phyloP scores from a whole-genome alignment of 208 protist species.

The Crithidia thermophila region DNA sequence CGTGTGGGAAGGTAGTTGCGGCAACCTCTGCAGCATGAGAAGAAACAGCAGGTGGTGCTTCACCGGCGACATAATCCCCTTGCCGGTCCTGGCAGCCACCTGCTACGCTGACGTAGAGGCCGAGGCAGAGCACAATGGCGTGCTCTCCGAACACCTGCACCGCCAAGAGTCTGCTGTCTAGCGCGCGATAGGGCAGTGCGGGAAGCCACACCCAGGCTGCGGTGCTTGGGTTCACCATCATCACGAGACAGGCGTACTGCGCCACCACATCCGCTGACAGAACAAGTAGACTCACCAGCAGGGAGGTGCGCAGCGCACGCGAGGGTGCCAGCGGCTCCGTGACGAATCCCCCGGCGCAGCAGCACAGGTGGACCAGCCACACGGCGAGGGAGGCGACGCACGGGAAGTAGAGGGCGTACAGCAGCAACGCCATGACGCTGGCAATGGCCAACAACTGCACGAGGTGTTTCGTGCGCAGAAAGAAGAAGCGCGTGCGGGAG shows the following conservation, averaged over 20 bases:
- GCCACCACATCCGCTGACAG: slow-evolving; percentile 8
- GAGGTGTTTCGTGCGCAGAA: not conserved
- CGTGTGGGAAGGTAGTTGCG: too few species aligned
- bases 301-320: not conserved
- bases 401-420: slow-evolving; percentile 29
- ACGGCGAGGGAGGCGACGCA: slow-evolving; percentile 22
- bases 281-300: not conserved
- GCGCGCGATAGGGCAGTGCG: slow-evolving; percentile 6
- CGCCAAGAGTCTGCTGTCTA: not conserved
- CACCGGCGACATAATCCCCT: too few species aligned
- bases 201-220: slow-evolving; percentile 15
- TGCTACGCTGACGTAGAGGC: slow-evolving; percentile 13
- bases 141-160: slow-evolving; percentile 21
- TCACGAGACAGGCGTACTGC: slow-evolving; percentile 9
- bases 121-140: slow-evolving; percentile 2
- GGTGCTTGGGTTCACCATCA: slow-evolving; percentile 13
- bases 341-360: slow-evolving; percentile 25
- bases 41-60: too few species aligned
- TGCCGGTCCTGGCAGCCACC: not conserved
- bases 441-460: slow-evolving; percentile 16
- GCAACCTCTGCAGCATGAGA: too few species aligned
- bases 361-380: slow-evolving; percentile 26
- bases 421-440: slow-evolving; percentile 20
- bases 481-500: too few species aligned
- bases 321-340: slow-evolving; percentile 2